A percentile compares a stretch with the other conserved stretches of the same genome.
Conservation (phyloP, 2,329 filamentous ascomycete genomes). For the Teratosphaeria epicoccoides region DNA sequence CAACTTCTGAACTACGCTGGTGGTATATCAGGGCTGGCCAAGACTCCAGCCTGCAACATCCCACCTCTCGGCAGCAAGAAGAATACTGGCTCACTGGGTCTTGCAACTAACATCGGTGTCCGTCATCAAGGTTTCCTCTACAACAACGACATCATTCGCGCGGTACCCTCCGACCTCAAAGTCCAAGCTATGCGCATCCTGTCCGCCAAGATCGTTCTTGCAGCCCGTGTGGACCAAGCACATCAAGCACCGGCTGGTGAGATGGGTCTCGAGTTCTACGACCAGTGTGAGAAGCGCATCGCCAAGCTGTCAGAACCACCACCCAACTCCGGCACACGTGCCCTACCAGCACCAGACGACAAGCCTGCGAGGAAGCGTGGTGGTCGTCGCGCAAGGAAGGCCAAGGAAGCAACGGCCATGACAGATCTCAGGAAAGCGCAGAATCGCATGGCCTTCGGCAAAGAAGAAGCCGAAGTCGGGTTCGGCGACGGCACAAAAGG, state of each 20-base stretch:
- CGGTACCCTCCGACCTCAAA: constrained; percentile 76
- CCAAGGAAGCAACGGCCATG: constrained; percentile 94
- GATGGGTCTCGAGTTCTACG: constrained; percentile 69
- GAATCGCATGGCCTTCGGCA: constrained; percentile 90
- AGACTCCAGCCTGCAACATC: constrained; percentile 88
- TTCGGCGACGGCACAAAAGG: constrained; percentile 83
- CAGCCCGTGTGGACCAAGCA: constrained; percentile 78
- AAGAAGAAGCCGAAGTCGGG: constrained; percentile 87
- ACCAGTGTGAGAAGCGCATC: constrained; percentile 71
- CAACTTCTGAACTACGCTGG: constrained; percentile 94
- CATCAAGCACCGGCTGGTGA: constrained; percentile 73
- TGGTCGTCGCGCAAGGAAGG: constrained; percentile 78
- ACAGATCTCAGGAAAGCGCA: constrained; percentile 92
- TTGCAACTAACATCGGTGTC: constrained; percentile 86
- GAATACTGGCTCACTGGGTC: constrained; percentile 58
- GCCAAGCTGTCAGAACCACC: constrained; percentile 90
- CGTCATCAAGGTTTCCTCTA: constrained; percentile 90
- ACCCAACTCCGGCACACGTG: constrained; percentile 76
- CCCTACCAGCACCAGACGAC: constrained; percentile 85
- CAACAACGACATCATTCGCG: constrained; percentile 77
- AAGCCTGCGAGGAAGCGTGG: constrained; percentile 90
- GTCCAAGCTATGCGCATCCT: constrained; percentile 93
- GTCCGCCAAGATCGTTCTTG: constrained; percentile 85
- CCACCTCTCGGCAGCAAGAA: constrained; percentile 85
- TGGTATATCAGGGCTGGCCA: constrained; percentile 76